These are phyloP conservation scores for Calophaca sinica DNA, from an alignment of 306 rosid genomes.

Conservation along the genomic window DNA sequence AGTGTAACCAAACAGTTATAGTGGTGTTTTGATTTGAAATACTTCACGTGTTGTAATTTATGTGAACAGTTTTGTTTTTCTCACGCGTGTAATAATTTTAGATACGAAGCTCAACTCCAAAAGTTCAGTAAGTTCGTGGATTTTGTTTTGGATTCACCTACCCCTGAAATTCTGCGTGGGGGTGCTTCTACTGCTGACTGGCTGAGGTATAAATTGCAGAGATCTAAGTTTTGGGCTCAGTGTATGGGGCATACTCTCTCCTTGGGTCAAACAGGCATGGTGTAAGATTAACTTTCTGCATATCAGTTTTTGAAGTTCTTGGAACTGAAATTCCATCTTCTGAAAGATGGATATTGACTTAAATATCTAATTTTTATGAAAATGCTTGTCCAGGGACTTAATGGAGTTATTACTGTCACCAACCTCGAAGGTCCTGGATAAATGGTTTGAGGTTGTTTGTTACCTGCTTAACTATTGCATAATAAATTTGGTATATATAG, in stretches of 20 bases:
- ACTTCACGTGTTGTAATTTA: slow-evolving; percentile 3
- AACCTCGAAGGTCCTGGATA: slow-evolving; percentile 71
- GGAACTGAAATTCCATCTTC: slow-evolving; percentile 3
- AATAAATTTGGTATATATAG: not conserved
- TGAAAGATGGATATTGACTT: not conserved
- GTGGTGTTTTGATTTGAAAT: not conserved
- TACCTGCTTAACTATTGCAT: slow-evolving; percentile 4
- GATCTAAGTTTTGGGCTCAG: slow-evolving; percentile 64
- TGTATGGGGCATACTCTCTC: slow-evolving; percentile 55
- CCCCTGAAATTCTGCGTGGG: slow-evolving; percentile 64
- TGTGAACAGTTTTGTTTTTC: not conserved
- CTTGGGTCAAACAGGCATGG: slow-evolving; percentile 71
- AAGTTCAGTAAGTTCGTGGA: slow-evolving; percentile 70
- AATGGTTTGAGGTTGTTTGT: slow-evolving; percentile 74
- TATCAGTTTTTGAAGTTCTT: not conserved
- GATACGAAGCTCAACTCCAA: slow-evolving; percentile 72
- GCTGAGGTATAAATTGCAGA: slow-evolving; percentile 58
- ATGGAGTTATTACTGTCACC: slow-evolving; percentile 74
- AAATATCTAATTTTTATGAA: not conserved
- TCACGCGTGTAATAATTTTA: slow-evolving; percentile 31
- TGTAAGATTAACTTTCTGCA: slow-evolving; percentile 52
- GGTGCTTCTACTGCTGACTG: slow-evolving; percentile 50
- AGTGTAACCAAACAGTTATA: too few species aligned
- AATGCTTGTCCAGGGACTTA: slow-evolving; percentile 59
- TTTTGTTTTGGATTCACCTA: slow-evolving; percentile 64